Evolutionary conservation across 345 rosid genomes (phyloP).

Genomic region (Brassica cretica): DNA sequence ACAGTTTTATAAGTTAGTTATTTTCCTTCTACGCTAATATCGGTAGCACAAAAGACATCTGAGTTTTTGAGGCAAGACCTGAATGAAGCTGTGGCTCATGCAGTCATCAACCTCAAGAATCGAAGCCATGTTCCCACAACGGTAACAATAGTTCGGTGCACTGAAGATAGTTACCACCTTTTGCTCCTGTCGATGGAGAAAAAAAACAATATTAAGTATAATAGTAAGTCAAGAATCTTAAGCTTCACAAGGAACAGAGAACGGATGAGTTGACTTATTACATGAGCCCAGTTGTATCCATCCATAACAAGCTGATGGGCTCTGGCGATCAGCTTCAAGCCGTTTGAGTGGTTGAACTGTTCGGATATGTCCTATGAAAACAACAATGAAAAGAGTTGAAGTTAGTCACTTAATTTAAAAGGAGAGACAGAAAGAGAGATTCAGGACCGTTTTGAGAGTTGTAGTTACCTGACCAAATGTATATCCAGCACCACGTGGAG

Average conservation of each 20-base stretch:
- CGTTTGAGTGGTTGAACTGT: slow-evolving; percentile 90
- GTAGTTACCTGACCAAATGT: slow-evolving; percentile 87
- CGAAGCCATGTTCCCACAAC: slow-evolving; percentile 99
- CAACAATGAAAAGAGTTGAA: slow-evolving; percentile 5
- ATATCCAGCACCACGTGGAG: slow-evolving; percentile 97
- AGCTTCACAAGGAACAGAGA: not conserved
- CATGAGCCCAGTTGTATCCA: slow-evolving; percentile 98
- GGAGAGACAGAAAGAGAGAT: not conserved
- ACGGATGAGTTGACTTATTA: slow-evolving; percentile 38
- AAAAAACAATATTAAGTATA: not conserved
- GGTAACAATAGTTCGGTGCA: slow-evolving; percentile 95
- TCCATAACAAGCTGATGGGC: slow-evolving; percentile 99
- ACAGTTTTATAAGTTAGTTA: slow-evolving; percentile 8
- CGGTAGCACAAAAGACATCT: not conserved
- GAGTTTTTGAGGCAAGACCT: slow-evolving; percentile 50
- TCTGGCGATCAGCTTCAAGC: slow-evolving; percentile 84
- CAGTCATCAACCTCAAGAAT: slow-evolving; percentile 93
- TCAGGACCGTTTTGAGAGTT: slow-evolving; percentile 4
- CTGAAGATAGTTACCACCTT: slow-evolving; percentile 95
- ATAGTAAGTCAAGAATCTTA: slow-evolving; percentile 7
- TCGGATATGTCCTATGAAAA: slow-evolving; percentile 83
- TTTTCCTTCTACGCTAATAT: not conserved
- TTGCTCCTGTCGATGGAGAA: slow-evolving; percentile 64
- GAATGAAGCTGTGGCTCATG: slow-evolving; percentile 92
- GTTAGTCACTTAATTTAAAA: not conserved